Percentiles rank a stretch among this genome's conserved stretches.
Conservation (phyloP, 78 protist species). For the Dictyostelium capitatum region DNA sequence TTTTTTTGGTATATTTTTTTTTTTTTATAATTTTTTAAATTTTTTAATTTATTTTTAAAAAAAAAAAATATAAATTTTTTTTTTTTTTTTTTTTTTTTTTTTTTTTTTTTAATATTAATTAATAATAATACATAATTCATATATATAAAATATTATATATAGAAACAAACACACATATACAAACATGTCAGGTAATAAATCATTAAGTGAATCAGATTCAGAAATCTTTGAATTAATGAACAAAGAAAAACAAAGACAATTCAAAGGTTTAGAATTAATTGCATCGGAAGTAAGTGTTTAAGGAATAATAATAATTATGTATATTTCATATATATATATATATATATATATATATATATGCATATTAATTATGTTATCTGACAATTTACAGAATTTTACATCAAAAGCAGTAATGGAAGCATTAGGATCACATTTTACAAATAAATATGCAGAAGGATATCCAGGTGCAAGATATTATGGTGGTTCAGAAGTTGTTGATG, state of each 20-base stretch:
- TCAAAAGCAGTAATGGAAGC: slow-evolving; percentile 98
- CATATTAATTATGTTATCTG: background rate
- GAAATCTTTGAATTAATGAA: slow-evolving; percentile 93
- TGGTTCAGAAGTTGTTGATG: slow-evolving; percentile 98
- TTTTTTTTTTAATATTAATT: too few species aligned
- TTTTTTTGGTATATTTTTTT: too few species aligned
- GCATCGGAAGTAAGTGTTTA: slow-evolving; percentile 94
- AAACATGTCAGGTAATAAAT: slow-evolving; percentile 30
- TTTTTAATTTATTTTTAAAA: too few species aligned
- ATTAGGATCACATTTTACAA: slow-evolving; percentile 97
- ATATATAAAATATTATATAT: too few species aligned
- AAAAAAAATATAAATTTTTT: too few species aligned
- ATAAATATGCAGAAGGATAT: slow-evolving; percentile 99
- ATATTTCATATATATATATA: background rate
- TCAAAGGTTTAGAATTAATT: slow-evolving; percentile 97
- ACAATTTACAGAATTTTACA: slow-evolving; percentile 97
- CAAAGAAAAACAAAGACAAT: slow-evolving; percentile 97
- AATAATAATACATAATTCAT: too few species aligned
- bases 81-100: too few species aligned
- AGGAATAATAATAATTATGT: background rate
- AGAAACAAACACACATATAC: too few species aligned
- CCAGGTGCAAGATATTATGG: slow-evolving; percentile 98
- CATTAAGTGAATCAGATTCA: slow-evolving; percentile 90
- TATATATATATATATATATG: background rate
- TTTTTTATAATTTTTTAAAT: too few species aligned